Percentiles rank a stretch among this genome's conserved stretches.
Conservation (phyloP, 805 yeast species). For the Candida railenensis region DNA sequence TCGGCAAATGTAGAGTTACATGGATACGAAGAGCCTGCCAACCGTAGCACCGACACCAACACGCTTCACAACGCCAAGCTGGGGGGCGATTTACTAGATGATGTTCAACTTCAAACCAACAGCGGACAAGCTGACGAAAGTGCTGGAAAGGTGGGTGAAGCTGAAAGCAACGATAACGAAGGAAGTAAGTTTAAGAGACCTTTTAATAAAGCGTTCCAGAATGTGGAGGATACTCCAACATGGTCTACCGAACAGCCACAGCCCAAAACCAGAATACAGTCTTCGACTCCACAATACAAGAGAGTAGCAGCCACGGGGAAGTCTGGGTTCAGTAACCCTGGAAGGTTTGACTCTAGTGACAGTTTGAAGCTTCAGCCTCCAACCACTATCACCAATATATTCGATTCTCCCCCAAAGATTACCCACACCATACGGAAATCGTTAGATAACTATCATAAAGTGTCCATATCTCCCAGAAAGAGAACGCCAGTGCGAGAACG, state of each 20-base stretch:
- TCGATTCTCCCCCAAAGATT: constrained; percentile 9
- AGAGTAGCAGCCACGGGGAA: constrained; percentile 8
- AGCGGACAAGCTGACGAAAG: constrained; percentile 6
- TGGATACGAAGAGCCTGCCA: constrained; percentile 46
- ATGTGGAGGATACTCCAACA: constrained; percentile 22
- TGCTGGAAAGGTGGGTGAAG: constrained; percentile 9
- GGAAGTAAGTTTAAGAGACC: constrained; percentile 17
- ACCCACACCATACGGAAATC: constrained; percentile 33
- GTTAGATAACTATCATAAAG: constrained; percentile 26
- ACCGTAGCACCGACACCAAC: constrained; percentile 19
- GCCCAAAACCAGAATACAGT: constrained; percentile 12
- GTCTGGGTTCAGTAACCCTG: neutral
- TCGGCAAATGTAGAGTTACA: constrained; percentile 65
- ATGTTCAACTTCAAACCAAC: constrained; percentile 7
- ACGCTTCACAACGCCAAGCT: constrained; percentile 18
- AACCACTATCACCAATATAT: constrained; percentile 11
- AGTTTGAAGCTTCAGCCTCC: constrained; percentile 23
- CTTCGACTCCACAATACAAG: constrained; percentile 28
- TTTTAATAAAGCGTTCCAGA: constrained; percentile 26
- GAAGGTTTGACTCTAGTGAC: constrained; percentile 20
- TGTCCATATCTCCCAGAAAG: constrained; percentile 33
- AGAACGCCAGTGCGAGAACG: constrained; percentile 16
- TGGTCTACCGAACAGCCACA: constrained; percentile 5
- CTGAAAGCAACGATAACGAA: constrained; percentile 13
- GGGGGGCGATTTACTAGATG: constrained; percentile 15